Evolutionary conservation across 768 basidiomycete genomes (phyloP).

Genomic region (Pisolithus marmoratus): DNA sequence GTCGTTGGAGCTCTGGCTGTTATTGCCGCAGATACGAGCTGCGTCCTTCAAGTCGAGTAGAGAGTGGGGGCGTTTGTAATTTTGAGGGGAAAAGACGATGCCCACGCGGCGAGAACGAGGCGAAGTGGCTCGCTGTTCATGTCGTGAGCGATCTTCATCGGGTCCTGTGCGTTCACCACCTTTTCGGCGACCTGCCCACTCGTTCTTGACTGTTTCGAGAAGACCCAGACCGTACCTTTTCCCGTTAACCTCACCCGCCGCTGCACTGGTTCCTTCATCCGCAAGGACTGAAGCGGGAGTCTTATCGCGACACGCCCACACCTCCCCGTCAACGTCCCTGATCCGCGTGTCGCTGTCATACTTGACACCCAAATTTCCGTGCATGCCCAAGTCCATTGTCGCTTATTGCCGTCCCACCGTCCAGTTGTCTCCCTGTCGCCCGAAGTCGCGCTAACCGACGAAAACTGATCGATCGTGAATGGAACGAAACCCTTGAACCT

Average conservation of each 20-base stretch:
- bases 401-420: background rate
- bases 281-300: constrained; percentile 14
- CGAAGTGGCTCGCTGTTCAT: constrained; percentile 19
- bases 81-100: constrained; percentile 29
- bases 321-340: constrained; percentile 18
- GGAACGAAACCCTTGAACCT: background rate
- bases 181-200: constrained; percentile 1
- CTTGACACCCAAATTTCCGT: constrained; percentile 20
- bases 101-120: constrained; percentile 46
- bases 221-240: background rate
- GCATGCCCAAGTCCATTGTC: constrained; percentile 2
- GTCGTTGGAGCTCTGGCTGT: constrained; percentile 1
- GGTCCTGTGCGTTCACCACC: constrained; percentile 18
- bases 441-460: constrained; percentile 2
- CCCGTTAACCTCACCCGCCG: constrained; percentile 7
- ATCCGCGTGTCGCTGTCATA: constrained; percentile 16
- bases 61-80: constrained; percentile 30
- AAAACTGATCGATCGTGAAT: background rate
- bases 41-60: constrained; percentile 21
- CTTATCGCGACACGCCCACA: constrained; percentile 16
- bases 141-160: constrained; percentile 4
- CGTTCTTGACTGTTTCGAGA: constrained; percentile 5
- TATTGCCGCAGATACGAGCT: constrained; percentile 1
- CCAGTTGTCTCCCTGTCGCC: background rate
- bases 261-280: constrained; percentile 14